These are phyloP conservation scores for Cicer judaicum DNA, from an alignment of 306 rosid genomes.

Conservation along the genomic window DNA sequence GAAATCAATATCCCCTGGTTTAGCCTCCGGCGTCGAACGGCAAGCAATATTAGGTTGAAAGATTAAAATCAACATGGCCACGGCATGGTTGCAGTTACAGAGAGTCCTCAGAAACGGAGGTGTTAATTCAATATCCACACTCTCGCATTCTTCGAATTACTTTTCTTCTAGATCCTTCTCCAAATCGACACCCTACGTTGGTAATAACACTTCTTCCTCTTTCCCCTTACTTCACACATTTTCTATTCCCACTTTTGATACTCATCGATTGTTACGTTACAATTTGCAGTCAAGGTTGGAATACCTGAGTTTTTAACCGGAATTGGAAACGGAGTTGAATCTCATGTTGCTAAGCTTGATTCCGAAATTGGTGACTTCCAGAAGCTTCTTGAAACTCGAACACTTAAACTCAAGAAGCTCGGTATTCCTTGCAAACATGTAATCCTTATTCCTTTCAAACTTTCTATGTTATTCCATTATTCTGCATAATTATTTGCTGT, in stretches of 20 bases:
- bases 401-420: conserved; percentile 80
- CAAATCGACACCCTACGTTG: conserved; percentile 57
- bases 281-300: conserved; percentile 75
- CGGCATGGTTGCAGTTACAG: conserved; percentile 64
- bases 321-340: conserved; percentile 77
- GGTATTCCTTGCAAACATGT: conserved; percentile 90
- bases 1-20: neutral
- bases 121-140: conserved; percentile 25
- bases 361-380: conserved; percentile 83
- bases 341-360: conserved; percentile 80
- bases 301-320: conserved; percentile 84
- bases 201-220: conserved; percentile 44
- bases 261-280: neutral
- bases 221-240: neutral
- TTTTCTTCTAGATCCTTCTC: conserved; percentile 64
- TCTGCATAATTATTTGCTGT: neutral
- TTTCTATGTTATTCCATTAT: neutral
- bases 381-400: conserved; percentile 76
- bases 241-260: too few relatives aligned
- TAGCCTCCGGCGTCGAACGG: neutral
- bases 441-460: conserved; percentile 12
- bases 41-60: neutral
- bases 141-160: conserved; percentile 38
- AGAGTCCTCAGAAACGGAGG: conserved; percentile 40
- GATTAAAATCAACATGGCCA: conserved; percentile 29